Base-by-base conservation (phyloP, 2,329 filamentous ascomycete genomes). In the Alternaria novae-zelandiae region DNA sequence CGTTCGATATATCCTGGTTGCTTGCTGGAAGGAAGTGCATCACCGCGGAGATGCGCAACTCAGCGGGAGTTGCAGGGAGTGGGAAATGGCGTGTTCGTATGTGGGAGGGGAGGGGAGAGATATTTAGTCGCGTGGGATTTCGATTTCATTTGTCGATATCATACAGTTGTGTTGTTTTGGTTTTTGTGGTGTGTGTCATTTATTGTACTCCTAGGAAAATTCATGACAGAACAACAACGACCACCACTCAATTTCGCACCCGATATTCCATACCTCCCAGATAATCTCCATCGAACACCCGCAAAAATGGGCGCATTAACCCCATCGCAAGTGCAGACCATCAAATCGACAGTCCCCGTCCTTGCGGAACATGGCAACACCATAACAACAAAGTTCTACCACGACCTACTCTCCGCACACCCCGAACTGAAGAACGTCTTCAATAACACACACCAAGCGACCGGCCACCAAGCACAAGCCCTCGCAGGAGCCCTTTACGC, bases 371-470 rank as follows among this genome's bases (percentile, higher is more conserved):
- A 93, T 74, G 91, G 91, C 74, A 85, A 86, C 66, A 83, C 85
- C 65, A 91, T 94, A 77, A 90, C 90, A 6, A 84, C 84, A n/a
- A 84, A 86, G 68, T 93, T 94, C 82, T 94, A 94, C 83, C 83
- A 84, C 65, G 89, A 87, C 74, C 87, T 94, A 83, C 82, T 94
- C 23, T 75, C 76, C 11, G 87, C 88, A 43, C 84, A 92, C 64
- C 90, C 90, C 0, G 85, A 88, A 47, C 86, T 94, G 30, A 87
- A 89, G 71, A 86, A 89, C 78, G 83, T 90, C 79, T 93, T 94
- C 85, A 93, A 93, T 78, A 82, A 86, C 54, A 86, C 89, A 7
- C 89, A 91, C 70, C 91, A 94, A 79, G 81, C 82, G 47, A 91
- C 86, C 6, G 88, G 89, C 36, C 87, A 88, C 59, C 91, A 94